Percentiles rank a stretch among this genome's conserved stretches.
Conservation (phyloP, 1,284 basidiomycete species). For the Leccinum laetum region DNA sequence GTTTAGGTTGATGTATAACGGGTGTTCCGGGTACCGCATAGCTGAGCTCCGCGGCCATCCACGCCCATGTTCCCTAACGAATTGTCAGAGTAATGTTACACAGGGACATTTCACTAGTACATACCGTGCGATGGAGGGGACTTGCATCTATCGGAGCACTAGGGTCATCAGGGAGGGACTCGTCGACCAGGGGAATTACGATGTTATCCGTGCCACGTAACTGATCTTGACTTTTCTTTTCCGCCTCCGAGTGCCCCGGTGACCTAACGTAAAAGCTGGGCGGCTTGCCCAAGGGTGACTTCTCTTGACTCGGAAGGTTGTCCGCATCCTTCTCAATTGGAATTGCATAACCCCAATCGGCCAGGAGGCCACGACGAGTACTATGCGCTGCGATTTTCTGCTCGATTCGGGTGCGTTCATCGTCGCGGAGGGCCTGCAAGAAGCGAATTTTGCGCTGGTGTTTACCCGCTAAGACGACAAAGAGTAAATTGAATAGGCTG, state of each 20-base stretch:
- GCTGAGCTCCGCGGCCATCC: constrained; percentile 13
- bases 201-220: neutral
- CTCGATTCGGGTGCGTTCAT: neutral
- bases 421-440: neutral
- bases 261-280: neutral
- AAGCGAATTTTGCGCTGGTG: neutral
- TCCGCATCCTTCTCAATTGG: neutral
- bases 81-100: neutral
- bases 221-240: neutral
- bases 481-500: neutral
- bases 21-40: neutral
- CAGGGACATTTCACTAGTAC: neutral
- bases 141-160: neutral
- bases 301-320: neutral
- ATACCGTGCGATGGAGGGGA: neutral
- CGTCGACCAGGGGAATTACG: neutral
- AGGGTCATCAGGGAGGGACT: neutral
- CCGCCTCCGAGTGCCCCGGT: neutral
- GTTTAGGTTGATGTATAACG: neutral
- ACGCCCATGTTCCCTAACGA: constrained; percentile 6
- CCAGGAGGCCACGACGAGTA: neutral
- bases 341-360: neutral
- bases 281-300: neutral
- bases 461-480: neutral
- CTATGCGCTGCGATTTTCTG: neutral